Percentiles rank a stretch among this genome's conserved stretches.
Evolutionary conservation across 805 yeast genomes (phyloP).

Genomic region (Tetrapisispora nanseiensis): DNA sequence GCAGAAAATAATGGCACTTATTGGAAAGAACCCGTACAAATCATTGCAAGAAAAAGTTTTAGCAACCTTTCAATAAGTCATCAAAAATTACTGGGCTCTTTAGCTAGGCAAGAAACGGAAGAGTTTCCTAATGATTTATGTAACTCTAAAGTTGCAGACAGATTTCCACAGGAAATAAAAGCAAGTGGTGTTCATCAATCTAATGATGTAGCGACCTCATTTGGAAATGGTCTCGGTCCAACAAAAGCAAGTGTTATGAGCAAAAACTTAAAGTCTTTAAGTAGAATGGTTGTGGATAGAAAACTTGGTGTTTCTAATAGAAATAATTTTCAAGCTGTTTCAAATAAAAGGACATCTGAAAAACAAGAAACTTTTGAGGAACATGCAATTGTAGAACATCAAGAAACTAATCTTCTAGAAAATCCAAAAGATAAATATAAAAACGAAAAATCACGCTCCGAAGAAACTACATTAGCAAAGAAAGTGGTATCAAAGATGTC

Average conservation of each 20-base stretch:
- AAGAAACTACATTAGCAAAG: conserved; percentile 1
- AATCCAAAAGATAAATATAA: background rate
- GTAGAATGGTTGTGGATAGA: conserved; percentile 25
- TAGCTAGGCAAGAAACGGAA: conserved; percentile 25
- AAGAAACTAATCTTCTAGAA: background rate
- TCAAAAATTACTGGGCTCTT: conserved; percentile 3
- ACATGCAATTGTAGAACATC: conserved; percentile 1
- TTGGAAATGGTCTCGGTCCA: conserved; percentile 29
- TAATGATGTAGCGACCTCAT: conserved; percentile 28
- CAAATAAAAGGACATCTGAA: background rate
- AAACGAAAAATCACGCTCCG: background rate
- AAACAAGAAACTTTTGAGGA: background rate
- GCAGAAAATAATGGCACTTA: conserved; percentile 30
- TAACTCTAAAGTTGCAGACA: conserved; percentile 14
- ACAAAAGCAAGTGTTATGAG: conserved; percentile 27
- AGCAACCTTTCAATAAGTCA: conserved; percentile 5
- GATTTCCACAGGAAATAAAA: conserved; percentile 26
- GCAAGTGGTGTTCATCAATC: conserved; percentile 32
- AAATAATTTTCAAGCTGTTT: background rate
- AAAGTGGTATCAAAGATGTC: conserved; percentile 3
- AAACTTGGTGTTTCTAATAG: conserved; percentile 12
- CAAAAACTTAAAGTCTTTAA: conserved; percentile 24
- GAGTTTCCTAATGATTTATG: conserved; percentile 26
- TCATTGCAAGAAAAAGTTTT: conserved; percentile 7
- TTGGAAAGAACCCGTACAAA: conserved; percentile 23